Conservation (phyloP, 2,329 filamentous ascomycete species). For the Apiospora kogelbergensis region DNA sequence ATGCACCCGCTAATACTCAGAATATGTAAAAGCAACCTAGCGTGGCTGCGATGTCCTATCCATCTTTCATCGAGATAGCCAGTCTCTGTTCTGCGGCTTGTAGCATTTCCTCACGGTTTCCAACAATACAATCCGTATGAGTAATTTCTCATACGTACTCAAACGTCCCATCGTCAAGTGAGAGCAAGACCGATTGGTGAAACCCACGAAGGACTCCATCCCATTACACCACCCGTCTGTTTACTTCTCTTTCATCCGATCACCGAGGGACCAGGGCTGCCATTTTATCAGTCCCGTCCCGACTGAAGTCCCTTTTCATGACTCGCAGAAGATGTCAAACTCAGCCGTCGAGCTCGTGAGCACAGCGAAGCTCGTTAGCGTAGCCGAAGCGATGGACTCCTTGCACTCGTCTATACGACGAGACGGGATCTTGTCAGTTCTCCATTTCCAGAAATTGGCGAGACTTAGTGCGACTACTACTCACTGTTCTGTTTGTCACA, state of each 20-base stretch:
- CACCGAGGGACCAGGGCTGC: not conserved
- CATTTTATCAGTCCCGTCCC: not conserved
- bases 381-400: conserved; percentile 27
- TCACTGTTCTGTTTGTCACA: conserved; percentile 47
- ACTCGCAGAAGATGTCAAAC: conserved; percentile 49
- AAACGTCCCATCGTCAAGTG: not conserved
- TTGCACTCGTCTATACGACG: conserved; percentile 39
- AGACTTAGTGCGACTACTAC: not conserved
- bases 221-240: too few species aligned
- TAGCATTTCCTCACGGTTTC: not conserved
- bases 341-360: conserved; percentile 41
- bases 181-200: not conserved
- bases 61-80: not conserved
- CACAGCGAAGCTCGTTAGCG: conserved; percentile 30
- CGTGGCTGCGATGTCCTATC: not conserved
- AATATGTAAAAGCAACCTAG: not conserved
- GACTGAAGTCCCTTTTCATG: not conserved
- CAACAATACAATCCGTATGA: too few species aligned
- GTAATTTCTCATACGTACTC: too few species aligned
- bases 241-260: not conserved
- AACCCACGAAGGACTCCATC: not conserved
- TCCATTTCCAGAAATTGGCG: not conserved
- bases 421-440: not conserved
- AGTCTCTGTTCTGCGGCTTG: not conserved
- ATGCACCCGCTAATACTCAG: not conserved